A percentile compares a stretch with the other conserved stretches of the same genome.
phyloP scores from a whole-genome alignment of 169 alveolate species.

The Cryptosporidium meleagridis region DNA sequence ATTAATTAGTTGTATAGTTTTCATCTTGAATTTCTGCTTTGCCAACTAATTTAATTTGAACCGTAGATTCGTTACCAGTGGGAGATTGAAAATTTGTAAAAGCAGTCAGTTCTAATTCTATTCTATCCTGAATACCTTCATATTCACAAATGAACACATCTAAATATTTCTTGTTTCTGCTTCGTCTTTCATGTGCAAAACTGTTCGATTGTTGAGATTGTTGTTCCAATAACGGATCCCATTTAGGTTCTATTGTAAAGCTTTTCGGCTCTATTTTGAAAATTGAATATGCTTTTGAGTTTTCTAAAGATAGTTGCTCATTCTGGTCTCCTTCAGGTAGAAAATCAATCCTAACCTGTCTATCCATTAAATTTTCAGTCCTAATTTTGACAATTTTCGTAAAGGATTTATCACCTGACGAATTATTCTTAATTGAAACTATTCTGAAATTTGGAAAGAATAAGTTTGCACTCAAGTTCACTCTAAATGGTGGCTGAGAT shows the following conservation, averaged over 20 bases:
- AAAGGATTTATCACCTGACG: background rate
- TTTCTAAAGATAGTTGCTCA: background rate
- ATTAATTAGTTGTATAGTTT: background rate
- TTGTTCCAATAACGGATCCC: conserved; percentile 69
- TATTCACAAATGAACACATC: background rate
- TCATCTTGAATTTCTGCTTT: background rate
- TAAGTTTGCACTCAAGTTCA: conserved; percentile 51
- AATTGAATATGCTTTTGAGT: background rate
- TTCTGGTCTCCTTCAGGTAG: conserved; percentile 5
- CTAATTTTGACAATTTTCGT: background rate
- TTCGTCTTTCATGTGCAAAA: conserved; percentile 2
- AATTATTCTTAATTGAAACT: background rate
- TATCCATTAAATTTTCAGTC: conserved; percentile 59
- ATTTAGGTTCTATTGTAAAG: conserved; percentile 27
- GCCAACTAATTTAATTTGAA: background rate
- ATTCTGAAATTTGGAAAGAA: conserved; percentile 52
- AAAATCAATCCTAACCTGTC: conserved; percentile 15
- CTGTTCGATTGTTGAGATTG: conserved; percentile 24
- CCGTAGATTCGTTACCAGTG: conserved; percentile 41
- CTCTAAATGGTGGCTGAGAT: conserved; percentile 74
- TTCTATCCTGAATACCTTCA: background rate
- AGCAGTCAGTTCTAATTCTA: conserved; percentile 23
- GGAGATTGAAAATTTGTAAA: conserved; percentile 59
- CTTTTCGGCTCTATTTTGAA: conserved; percentile 38
- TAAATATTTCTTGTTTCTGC: conserved; percentile 20